Percentiles rank a stretch among this genome's conserved stretches.
These are phyloP conservation scores for Rhizopogon rudus DNA, from an alignment of 768 basidiomycete genomes.

Conservation along the genomic window DNA sequence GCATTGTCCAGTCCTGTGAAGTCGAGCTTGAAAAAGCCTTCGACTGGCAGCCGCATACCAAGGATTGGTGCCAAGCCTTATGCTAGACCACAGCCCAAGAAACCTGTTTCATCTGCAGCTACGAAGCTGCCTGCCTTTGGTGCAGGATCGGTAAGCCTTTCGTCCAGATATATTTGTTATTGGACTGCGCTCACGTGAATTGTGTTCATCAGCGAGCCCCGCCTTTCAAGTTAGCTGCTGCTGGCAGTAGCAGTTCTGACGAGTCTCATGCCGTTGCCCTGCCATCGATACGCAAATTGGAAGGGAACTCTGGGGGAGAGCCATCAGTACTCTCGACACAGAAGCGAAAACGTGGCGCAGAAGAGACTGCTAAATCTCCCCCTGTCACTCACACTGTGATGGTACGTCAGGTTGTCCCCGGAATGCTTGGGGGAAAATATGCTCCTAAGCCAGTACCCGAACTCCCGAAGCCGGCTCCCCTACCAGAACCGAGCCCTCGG, in stretches of 20 bases:
- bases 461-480: slow-evolving; percentile 1
- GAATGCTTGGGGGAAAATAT: slow-evolving; percentile 26
- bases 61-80: slow-evolving; percentile 58
- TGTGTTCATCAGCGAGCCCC: slow-evolving; percentile 5
- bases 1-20: slow-evolving; percentile 25
- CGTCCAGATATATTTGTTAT: neutral
- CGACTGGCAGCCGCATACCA: slow-evolving; percentile 53
- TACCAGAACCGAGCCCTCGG: slow-evolving; percentile 10
- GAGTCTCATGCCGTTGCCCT: slow-evolving; percentile 3
- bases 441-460: slow-evolving; percentile 15
- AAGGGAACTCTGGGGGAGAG: neutral
- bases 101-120: neutral
- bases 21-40: slow-evolving; percentile 44
- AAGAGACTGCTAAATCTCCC: slow-evolving; percentile 7
- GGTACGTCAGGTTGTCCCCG: slow-evolving; percentile 33
- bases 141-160: neutral
- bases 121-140: neutral
- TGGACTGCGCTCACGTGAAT: neutral
- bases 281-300: neutral
- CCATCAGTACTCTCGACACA: slow-evolving; percentile 12
- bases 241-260: slow-evolving; percentile 12
- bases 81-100: slow-evolving; percentile 30
- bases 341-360: slow-evolving; percentile 27
- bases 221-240: slow-evolving; percentile 5
- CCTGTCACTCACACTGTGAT: slow-evolving; percentile 23